phyloP scores from a whole-genome alignment of 139 green algal species.

The Chara braunii region DNA sequence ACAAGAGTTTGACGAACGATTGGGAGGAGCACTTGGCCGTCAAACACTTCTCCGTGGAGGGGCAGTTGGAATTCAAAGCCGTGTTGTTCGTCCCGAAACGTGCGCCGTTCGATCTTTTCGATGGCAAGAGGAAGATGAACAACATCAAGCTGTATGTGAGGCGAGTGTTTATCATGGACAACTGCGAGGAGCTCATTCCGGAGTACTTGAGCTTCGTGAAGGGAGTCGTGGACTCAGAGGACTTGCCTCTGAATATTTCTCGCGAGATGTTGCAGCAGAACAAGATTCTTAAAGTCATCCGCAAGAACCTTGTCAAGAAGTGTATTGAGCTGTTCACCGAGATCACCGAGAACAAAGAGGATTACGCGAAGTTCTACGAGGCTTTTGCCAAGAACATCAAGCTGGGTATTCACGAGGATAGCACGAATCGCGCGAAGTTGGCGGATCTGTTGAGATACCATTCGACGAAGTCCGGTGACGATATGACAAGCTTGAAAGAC shows the following conservation, averaged over 20 bases:
- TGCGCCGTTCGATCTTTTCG: slow-evolving; percentile 99
- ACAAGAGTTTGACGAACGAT: slow-evolving; percentile 97
- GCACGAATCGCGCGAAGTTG: slow-evolving; percentile 92
- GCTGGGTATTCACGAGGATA: slow-evolving; percentile 94
- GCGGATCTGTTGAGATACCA: slow-evolving; percentile 85
- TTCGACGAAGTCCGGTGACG: slow-evolving; percentile 96
- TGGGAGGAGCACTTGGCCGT: slow-evolving; percentile 94
- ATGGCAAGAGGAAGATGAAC: slow-evolving; percentile 86
- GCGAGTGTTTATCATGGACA: slow-evolving; percentile 99
- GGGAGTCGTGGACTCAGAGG: slow-evolving; percentile 97
- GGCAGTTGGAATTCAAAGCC: slow-evolving; percentile 99
- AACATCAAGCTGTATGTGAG: slow-evolving; percentile 99
- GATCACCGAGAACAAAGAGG: slow-evolving; percentile 99
- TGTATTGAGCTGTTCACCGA: slow-evolving; percentile 93
- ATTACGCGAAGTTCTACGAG: slow-evolving; percentile 99
- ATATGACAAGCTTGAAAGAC: slow-evolving; percentile 96
- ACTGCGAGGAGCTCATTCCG: slow-evolving; percentile 97
- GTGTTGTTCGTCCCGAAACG: slow-evolving; percentile 85
- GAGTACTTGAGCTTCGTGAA: slow-evolving; percentile 95
- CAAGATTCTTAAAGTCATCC: slow-evolving; percentile 99
- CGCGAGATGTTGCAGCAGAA: slow-evolving; percentile 99
- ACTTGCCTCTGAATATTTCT: slow-evolving; percentile 99
- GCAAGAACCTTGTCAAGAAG: slow-evolving; percentile 99
- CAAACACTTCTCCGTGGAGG: slow-evolving; percentile 97
- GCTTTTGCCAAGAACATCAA: slow-evolving; percentile 99